Base-by-base conservation (phyloP, 2,329 filamentous ascomycete genomes). In the Thermochaetoides dissita region DNA sequence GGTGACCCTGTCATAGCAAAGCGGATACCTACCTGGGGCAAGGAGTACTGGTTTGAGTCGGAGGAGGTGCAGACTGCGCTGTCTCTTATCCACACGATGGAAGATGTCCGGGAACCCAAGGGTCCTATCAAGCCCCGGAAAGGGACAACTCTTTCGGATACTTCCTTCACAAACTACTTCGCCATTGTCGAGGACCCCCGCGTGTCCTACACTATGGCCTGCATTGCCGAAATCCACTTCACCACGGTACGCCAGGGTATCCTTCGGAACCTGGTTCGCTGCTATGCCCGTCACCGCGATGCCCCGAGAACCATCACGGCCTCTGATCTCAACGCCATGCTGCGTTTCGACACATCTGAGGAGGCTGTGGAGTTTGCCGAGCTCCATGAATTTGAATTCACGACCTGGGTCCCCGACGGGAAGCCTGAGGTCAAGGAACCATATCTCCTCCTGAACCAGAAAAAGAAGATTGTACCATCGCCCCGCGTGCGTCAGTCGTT, bases 131-230 rank as follows among this genome's bases (percentile, higher is more conserved):
- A 66, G 39, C 68, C 70, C 8, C 63, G 58, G 0, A 65, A 67
- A 1, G 64, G 66, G 1, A 59, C 69, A 11, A 67, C 69, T 8
- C 55, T 68, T 24, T 68, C 72, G 2, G 62, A 70, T 34, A 66
- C 67, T 12, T 64, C 65, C 6, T 72, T 67, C 36, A 61, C 65
- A 24, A 66, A 70, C 11, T 80, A 72, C 55, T 80, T 81, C 53
- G 64, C 68, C 24, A 76, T 81, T 38, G 62, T 81, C 29, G 65
- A 73, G 49, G 66, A 70, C 34, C 61, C 64, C 0, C 59, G 63
- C 10, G 70, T 79, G 2, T 81, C 78, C 0, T 82, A 81, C 53
- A 79, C 75, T 1, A 79, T 81, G 74, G 78, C 76, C 10, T 81
- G 78, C 50, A 72, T 82, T 46, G 76, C 76, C 6, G 77, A 81